phyloP scores from a whole-genome alignment of 495 filamentous ascomycete species.

The Extremus antarcticus region DNA sequence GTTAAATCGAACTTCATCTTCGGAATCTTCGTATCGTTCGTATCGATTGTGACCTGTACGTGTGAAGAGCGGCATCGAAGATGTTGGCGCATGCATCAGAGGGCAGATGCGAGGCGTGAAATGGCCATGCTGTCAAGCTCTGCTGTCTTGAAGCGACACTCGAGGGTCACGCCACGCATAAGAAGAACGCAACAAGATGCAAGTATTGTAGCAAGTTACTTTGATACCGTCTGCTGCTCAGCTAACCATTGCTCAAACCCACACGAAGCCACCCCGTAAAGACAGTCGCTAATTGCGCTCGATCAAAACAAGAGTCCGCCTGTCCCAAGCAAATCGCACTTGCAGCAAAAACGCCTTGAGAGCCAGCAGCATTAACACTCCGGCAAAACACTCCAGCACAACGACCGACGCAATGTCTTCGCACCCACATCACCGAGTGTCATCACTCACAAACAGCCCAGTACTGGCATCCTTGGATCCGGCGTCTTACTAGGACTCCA shows the following conservation, averaged over 20 bases:
- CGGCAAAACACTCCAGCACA: neutral
- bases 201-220: neutral
- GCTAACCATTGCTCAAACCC: neutral
- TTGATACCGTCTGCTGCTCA: neutral
- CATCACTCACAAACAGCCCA: too few species aligned
- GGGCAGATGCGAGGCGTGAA: too few species aligned
- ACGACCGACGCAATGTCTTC: too few species aligned
- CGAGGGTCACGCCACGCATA: too few species aligned
- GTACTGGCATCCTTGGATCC: neutral
- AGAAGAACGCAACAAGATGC: too few species aligned
- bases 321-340: neutral
- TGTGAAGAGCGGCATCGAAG: too few species aligned
- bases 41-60: too few species aligned
- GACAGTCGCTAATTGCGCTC: conserved; percentile 9
- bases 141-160: too few species aligned
- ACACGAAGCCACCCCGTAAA: conserved; percentile 2
- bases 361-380: neutral
- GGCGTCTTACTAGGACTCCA: conserved; percentile 6
- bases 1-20: neutral
- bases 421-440: too few species aligned
- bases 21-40: too few species aligned
- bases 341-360: conserved; percentile 7
- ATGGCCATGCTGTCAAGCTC: too few species aligned
- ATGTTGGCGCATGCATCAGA: too few species aligned
- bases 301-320: conserved; percentile 2